Conservation (phyloP, 2,329 filamentous ascomycete genomes). For the Phialophora expanda region DNA sequence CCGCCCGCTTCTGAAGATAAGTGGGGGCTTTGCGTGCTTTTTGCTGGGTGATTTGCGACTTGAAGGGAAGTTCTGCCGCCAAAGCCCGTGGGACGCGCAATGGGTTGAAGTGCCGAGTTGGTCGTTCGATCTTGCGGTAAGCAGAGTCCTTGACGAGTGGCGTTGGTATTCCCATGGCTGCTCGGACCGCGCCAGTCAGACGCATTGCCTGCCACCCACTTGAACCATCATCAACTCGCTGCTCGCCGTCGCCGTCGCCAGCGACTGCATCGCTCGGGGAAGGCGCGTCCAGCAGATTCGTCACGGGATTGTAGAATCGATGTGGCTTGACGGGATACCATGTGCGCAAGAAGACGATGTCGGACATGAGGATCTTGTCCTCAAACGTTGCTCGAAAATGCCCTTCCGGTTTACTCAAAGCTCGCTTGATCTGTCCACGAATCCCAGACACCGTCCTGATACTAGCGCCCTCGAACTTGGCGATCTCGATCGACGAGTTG, state of each 20-base stretch:
- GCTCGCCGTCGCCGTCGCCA: constrained; percentile 34
- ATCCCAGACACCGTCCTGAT: constrained; percentile 97
- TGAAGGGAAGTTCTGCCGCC: constrained; percentile 85
- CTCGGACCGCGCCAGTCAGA: constrained; percentile 87
- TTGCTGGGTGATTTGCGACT: constrained; percentile 83
- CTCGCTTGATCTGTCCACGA: constrained; percentile 95
- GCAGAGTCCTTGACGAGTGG: constrained; percentile 82
- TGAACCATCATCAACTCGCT: constrained; percentile 41
- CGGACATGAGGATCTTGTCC: constrained; percentile 95
- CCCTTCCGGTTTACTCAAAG: constrained; percentile 89
- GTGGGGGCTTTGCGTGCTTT: constrained; percentile 79
- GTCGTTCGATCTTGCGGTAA: constrained; percentile 69
- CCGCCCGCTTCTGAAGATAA: constrained; percentile 93
- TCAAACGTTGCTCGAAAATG: constrained; percentile 97
- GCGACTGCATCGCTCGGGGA: constrained; percentile 38
- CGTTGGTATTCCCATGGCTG: constrained; percentile 73
- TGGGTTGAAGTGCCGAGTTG: constrained; percentile 76
- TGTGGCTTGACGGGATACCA: constrained; percentile 97
- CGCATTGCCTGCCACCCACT: constrained; percentile 85
- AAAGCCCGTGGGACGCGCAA: constrained; percentile 55
- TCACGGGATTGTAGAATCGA: constrained; percentile 95
- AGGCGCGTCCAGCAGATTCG: constrained; percentile 76
- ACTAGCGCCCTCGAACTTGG: constrained; percentile 95
- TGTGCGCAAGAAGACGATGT: constrained; percentile 93
- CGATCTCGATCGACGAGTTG: constrained; percentile 86